A percentile compares a stretch with the other conserved stretches of the same genome.
Conservation (phyloP, 2,329 filamentous ascomycete genomes). For the Aureobasidium sp. region DNA sequence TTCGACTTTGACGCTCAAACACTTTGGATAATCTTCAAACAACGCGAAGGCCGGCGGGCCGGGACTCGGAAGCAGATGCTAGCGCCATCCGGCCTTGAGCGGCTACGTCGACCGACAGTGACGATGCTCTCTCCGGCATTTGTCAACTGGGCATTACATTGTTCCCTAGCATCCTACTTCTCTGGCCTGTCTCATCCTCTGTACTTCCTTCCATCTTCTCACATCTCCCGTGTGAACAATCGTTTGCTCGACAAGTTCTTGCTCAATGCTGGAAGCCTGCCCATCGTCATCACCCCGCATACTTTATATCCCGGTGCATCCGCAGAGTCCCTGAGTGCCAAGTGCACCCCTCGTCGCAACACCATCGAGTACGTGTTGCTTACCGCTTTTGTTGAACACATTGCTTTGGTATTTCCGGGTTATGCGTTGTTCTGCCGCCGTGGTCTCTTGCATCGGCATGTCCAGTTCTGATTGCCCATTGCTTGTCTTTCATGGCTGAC, state of each 20-base stretch:
- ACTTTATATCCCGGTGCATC: background rate
- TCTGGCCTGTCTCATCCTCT: background rate
- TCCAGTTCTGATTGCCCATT: background rate
- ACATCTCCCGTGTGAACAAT: background rate
- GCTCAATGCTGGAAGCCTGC: background rate
- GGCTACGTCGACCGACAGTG: background rate
- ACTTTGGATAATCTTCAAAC: background rate
- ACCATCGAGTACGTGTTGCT: constrained; percentile 6
- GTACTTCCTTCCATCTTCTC: background rate
- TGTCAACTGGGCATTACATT: background rate
- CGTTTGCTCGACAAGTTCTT: background rate
- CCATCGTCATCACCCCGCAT: constrained; percentile 1
- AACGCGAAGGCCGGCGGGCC: background rate
- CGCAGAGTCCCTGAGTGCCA: background rate
- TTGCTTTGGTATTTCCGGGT: background rate
- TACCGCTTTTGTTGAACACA: background rate
- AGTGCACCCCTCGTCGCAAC: background rate
- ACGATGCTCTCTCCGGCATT: background rate
- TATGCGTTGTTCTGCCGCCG: background rate
- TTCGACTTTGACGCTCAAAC: background rate
- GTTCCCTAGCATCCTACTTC: background rate
- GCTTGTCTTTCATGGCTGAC: background rate
- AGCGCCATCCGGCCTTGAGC: background rate
- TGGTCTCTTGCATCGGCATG: background rate
- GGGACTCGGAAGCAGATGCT: background rate